Evolutionary conservation across 805 yeast species (phyloP), one percentile per base, ranked within the genome.

Genomic region (Monosporozyma solicola): DNA sequence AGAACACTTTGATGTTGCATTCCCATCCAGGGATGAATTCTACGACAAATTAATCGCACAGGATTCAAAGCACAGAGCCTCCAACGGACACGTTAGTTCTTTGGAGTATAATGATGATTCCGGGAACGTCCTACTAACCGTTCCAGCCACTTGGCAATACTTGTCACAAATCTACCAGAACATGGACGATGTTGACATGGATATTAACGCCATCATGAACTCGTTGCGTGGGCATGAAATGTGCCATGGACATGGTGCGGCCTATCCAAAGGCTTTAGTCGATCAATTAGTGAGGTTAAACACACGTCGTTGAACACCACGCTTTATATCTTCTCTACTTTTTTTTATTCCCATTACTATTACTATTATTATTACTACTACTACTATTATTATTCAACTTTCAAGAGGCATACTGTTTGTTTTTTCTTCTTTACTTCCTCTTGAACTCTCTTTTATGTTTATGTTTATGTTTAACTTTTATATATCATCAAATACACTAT

Each of bases 141-240:
- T 87, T 0, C 81, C 87, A 20, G 94, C 92, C 1, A 83, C 87
- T 2, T 89, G 96, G 96, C 92, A 88, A 64, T 85, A 84, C 63
- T 67, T 89, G 48, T 79, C 75, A 53, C 74, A 72, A 44, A 68
- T 73, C n/a, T 74, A 77, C 51, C 77, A 79, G 32, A 75, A 71
- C 43, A 61, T 68, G 22, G 76, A 76, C 8, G 22, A 39, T 16
- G 16, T 16, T 5, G 59, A 56, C 11, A 61, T 85, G 43, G 85
- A 85, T 62, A 71, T 85, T 45, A 68, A 73, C n/a, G 70, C 66
- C 39, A 78, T 87, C 2, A 81, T 88, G 83, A 64, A 69, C 20
- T 67, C 65, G 29, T 72, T 89, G 51, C 78, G 74, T 61, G 95
- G 94, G 1, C 35, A 48, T 11, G 95, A 87, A 64, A 75, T 72